These are phyloP conservation scores for Uronychia setigera DNA, from an alignment of 73 alveolate genomes.

Conservation along the genomic window DNA sequence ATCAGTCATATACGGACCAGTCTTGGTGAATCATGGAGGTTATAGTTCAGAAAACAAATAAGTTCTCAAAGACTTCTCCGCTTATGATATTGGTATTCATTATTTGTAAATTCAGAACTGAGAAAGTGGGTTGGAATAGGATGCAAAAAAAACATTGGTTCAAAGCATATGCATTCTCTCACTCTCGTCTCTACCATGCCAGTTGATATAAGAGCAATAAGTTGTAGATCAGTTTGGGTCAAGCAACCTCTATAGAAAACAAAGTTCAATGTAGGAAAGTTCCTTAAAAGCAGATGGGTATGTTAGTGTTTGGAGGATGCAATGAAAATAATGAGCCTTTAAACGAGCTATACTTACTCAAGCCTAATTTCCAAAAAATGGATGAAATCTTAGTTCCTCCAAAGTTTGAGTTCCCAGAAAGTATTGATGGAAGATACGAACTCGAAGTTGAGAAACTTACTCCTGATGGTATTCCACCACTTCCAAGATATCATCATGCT, in stretches of 20 bases:
- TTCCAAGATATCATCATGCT: slow-evolving; percentile 66
- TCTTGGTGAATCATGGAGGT: slow-evolving; percentile 51
- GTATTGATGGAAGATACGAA: not conserved
- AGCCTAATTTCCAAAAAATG: not conserved
- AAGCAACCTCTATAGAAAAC: not conserved
- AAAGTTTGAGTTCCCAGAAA: not conserved
- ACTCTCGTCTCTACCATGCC: not conserved
- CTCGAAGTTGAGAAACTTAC: not conserved
- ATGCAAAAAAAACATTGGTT: slow-evolving; percentile 6
- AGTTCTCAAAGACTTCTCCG: slow-evolving; percentile 25
- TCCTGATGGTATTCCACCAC: slow-evolving; percentile 56
- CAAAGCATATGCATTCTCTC: slow-evolving; percentile 24
- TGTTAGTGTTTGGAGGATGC: slow-evolving; percentile 1
- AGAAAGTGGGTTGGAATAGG: slow-evolving; percentile 17
- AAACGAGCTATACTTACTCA: not conserved
- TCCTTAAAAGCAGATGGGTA: not conserved
- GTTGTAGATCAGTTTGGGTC: slow-evolving; percentile 1
- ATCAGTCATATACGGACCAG: slow-evolving; percentile 41
- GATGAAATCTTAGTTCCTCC: not conserved
- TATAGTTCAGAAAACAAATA: slow-evolving; percentile 44
- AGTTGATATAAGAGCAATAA: not conserved
- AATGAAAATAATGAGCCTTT: not conserved
- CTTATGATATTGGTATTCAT: slow-evolving; percentile 21
- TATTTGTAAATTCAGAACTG: not conserved
- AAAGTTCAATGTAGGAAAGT: not conserved